phyloP scores from a whole-genome alignment of 768 basidiomycete genomes.

The Naganishia friedmannii region DNA sequence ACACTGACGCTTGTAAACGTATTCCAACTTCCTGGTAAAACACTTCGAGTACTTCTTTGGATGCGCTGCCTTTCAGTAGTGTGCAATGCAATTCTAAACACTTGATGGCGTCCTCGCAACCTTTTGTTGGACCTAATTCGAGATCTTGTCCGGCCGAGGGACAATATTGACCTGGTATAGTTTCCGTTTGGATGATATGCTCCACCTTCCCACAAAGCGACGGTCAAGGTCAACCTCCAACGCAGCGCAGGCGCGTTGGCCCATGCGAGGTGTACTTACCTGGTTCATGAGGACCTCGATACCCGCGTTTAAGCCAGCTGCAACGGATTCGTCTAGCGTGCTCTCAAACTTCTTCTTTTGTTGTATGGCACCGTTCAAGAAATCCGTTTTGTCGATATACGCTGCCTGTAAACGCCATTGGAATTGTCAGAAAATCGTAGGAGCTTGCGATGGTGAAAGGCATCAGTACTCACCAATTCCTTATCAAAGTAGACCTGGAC shows the following conservation, averaged over 20 bases:
- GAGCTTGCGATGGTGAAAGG: background rate
- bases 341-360: slow-evolving; percentile 98
- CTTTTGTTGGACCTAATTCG: slow-evolving; percentile 79
- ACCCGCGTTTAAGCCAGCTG: slow-evolving; percentile 87
- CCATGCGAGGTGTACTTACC: slow-evolving; percentile 53
- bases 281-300: slow-evolving; percentile 95
- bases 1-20: slow-evolving; percentile 71
- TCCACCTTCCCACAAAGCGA: slow-evolving; percentile 66
- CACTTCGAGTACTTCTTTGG: slow-evolving; percentile 92
- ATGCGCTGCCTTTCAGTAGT: slow-evolving; percentile 86
- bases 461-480: slow-evolving; percentile 65
- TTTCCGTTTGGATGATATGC: slow-evolving; percentile 79
- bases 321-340: slow-evolving; percentile 85
- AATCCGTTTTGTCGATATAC: slow-evolving; percentile 89
- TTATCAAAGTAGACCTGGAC: slow-evolving; percentile 98
- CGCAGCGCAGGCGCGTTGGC: background rate
- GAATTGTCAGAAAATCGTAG: slow-evolving; percentile 11
- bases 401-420: slow-evolving; percentile 57
- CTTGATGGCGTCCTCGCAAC: slow-evolving; percentile 82
- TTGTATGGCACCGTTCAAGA: slow-evolving; percentile 83
- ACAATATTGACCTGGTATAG: slow-evolving; percentile 82
- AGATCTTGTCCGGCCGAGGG: slow-evolving; percentile 74
- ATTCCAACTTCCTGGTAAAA: slow-evolving; percentile 98
- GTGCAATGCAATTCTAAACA: slow-evolving; percentile 89
- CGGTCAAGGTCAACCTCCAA: background rate